Base-by-base conservation (phyloP, 108 stramenopile species). In the Discostella pseudostelligera region DNA sequence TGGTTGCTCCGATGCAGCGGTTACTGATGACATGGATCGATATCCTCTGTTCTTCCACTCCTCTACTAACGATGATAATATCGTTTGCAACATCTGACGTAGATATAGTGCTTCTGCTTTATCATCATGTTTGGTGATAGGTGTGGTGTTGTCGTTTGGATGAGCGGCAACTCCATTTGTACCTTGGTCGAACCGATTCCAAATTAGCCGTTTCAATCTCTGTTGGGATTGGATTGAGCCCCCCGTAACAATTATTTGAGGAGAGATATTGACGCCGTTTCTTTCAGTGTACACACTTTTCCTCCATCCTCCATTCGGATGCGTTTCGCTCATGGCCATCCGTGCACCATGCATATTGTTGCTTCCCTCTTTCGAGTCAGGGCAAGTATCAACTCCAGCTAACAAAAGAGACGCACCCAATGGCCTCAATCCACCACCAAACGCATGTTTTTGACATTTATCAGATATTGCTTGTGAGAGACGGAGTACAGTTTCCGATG, bases 351-450 rank as follows among this genome's bases (percentile, higher is more conserved):
- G 50, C 14, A 36, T 40, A 48, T 25, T 46, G 47, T 51, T 58
- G 36, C 53, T n/a, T 39, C 8, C 42, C 6, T 53, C 21, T 9
- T 35, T 1, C 16, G 5, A 16, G 50, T 36, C 0, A 44, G 50
- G 39, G 21, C 43, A 40, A 24, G 9, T 11, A 37, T 79, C 81
- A 13, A 75, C 51, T 11, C 80, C 86, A 55, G 79, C 82, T 4
- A 87, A 40, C 22, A 87, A 19, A 32, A 89, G 63, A 9, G 83
- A 82, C 7, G 86, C 74, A 29, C 91, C 91, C 60, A 80, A 83
- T 13, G 89, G 84, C 56, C 88, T 80, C 54, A 90, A 69, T 8
- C 92, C 87, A 16, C 92, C 89, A 16, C 89, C 87, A 75, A 88
- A 87, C 2, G 81, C 69, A 70, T 88, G 81, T 44, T 62, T 71